Base-by-base conservation (phyloP, 176 grass and related monocot genomes). In the Areca catechu region DNA sequence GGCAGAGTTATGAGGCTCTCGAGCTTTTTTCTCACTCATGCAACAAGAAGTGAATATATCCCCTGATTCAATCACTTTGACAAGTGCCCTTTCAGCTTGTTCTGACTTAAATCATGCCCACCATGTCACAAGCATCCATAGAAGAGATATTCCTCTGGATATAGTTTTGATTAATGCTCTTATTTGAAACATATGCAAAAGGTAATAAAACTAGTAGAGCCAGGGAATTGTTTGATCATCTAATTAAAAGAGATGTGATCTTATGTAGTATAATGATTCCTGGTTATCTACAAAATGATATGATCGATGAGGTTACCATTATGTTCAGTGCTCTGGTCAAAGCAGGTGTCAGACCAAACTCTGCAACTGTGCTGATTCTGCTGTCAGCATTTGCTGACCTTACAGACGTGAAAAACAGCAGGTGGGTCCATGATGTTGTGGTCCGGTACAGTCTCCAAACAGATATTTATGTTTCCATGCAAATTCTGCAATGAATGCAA, bases 51-150 rank as follows among this genome's bases (percentile, higher is more conserved):
- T 62, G 24, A 77, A 74, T 62, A 30, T 82, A 58, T 65, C 51
- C 24, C 74, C 78, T 34, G 83, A 86, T 82, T 82, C 60, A 23
- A 53, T 82, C 43, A 78, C 78, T 43, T 62, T 78, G 25, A 65
- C 83, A 53, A 86, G 71, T 71, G 30, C 80, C 16, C 78, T 86
- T 65, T 86, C 83, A 73, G 77, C 64, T 57, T 86, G 73, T 70
- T 50, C 61, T 62, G 71, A 82, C 57, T 24, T 74, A 22, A 27
- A 69, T n/a, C 59, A 66, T 67, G 65, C 22, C 60, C 20, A 51
- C 18, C 53, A 52, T 57, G 69, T 69, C 62, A 66, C 83, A 57
- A 61, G 73, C 63, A 67, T 86, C 49, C 77, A 86, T 70, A 78
- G 74, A 82, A 82, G 78, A 78, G 67, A 1, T 67, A 78, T 86